Conservation (phyloP, 2,329 filamentous ascomycete genomes). For the Coniochaeta sp. region DNA sequence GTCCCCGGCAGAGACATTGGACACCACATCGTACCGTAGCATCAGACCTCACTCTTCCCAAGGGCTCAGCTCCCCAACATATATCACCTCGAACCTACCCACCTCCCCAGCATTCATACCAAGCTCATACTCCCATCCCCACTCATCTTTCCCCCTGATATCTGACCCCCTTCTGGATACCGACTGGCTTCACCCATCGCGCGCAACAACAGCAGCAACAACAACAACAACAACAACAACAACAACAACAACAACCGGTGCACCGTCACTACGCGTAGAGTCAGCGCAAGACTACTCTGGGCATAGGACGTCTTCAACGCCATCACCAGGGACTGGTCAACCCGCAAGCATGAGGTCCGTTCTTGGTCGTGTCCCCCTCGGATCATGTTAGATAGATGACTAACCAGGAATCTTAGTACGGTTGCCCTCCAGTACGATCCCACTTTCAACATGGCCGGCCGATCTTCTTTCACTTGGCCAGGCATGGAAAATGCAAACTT, state of each 20-base stretch:
- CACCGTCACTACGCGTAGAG: slow-evolving; percentile 24
- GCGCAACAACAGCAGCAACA: slow-evolving; percentile 10
- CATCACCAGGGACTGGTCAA: slow-evolving; percentile 10
- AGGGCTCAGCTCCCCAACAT: slow-evolving; percentile 13
- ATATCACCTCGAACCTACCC: slow-evolving; percentile 13
- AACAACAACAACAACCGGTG: slow-evolving; percentile 12
- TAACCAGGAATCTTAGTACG: slow-evolving; percentile 25
- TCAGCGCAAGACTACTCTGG: slow-evolving; percentile 15
- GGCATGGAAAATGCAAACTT: slow-evolving; percentile 21
- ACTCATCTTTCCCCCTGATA: slow-evolving; percentile 19
- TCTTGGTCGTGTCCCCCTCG: not conserved
- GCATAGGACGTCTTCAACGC: slow-evolving; percentile 11
- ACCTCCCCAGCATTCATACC: slow-evolving; percentile 11
- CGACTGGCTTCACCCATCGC: slow-evolving; percentile 19
- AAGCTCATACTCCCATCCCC: slow-evolving; percentile 8
- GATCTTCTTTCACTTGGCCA: slow-evolving; percentile 44
- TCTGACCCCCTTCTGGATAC: slow-evolving; percentile 18
- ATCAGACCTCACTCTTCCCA: slow-evolving; percentile 13
- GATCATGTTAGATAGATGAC: not conserved
- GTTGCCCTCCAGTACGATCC: slow-evolving; percentile 44
- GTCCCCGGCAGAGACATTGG: slow-evolving; percentile 8
- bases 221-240: slow-evolving; percentile 10
- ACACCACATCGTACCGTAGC: slow-evolving; percentile 12
- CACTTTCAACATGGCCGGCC: slow-evolving; percentile 42
- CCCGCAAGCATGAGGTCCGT: slow-evolving; percentile 21